These are phyloP conservation scores for Vitis hybrid DNA, from an alignment of 177 flowering plant species.

Conservation along the genomic window DNA sequence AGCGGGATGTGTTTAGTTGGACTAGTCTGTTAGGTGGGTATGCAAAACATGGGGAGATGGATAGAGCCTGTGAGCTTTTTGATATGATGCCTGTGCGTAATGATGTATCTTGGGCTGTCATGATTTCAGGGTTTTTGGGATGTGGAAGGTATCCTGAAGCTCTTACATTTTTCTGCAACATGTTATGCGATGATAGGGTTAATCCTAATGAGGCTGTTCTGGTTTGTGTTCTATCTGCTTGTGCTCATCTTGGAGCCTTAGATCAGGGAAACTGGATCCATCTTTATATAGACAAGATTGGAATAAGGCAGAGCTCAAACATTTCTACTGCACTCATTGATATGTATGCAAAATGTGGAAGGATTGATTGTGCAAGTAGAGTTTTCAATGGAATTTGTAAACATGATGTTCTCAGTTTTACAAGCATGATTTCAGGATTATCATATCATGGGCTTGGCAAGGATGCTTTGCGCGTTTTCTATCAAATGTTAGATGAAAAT, in stretches of 20 bases:
- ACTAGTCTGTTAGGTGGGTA: conserved; percentile 54
- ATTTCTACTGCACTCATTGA: conserved; percentile 55
- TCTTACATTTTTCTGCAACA: conserved; percentile 29
- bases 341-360: conserved; percentile 72
- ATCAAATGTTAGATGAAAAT: conserved; percentile 33
- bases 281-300: conserved; percentile 32
- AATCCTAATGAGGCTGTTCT: conserved; percentile 56
- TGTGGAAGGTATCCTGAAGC: conserved; percentile 42
- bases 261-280: conserved; percentile 51
- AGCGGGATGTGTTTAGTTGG: conserved; percentile 53
- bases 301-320: conserved; percentile 26
- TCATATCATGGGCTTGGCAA: conserved; percentile 48
- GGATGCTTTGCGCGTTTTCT: conserved; percentile 42
- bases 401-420: conserved; percentile 39
- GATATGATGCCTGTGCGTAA: conserved; percentile 36
- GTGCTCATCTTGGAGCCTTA: conserved; percentile 60
- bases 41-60: conserved; percentile 34
- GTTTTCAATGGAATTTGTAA: conserved; percentile 26
- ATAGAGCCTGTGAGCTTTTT: conserved; percentile 35
- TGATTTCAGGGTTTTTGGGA: conserved; percentile 48
- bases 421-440: conserved; percentile 32
- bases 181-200: conserved; percentile 27
- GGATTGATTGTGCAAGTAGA: conserved; percentile 30
- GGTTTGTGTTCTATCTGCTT: conserved; percentile 57
- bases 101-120: conserved; percentile 52